Evolutionary conservation across 306 rosid species (phyloP).

Genomic region (Dryas octopetala): DNA sequence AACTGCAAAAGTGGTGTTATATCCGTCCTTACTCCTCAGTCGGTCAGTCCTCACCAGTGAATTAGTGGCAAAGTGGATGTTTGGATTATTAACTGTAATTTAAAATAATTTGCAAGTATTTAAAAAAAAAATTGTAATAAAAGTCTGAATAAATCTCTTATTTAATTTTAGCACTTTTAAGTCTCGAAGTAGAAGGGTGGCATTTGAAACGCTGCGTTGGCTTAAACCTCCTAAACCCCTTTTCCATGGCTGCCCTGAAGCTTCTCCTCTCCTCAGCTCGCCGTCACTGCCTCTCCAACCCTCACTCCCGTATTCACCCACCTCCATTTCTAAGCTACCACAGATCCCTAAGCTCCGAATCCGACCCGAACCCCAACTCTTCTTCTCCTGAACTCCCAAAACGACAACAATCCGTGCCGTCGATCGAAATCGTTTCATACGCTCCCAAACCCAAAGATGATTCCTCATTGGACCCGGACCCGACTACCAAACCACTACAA

Average conservation of each 20-base stretch:
- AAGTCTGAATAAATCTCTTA: no score
- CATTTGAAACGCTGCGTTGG: neutral
- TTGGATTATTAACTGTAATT: no score
- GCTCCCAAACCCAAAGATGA: constrained; percentile 57
- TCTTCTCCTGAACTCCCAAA: constrained; percentile 28
- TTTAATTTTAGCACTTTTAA: no score
- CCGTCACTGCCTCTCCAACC: constrained; percentile 52
- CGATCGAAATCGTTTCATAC: constrained; percentile 72
- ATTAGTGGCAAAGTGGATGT: no score
- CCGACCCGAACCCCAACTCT: constrained; percentile 33
- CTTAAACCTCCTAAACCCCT: constrained; percentile 40
- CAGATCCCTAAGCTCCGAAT: constrained; percentile 42
- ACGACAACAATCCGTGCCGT: constrained; percentile 34
- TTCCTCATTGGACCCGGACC: constrained; percentile 29
- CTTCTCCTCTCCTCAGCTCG: constrained; percentile 70
- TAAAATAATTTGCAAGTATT: no score
- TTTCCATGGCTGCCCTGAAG: constrained; percentile 65
- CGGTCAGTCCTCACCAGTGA: no score
- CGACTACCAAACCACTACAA: constrained; percentile 19
- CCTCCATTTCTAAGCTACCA: constrained; percentile 36
- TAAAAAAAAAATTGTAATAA: no score
- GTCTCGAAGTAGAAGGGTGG: neutral
- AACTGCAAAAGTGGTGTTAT: no score
- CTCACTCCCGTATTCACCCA: constrained; percentile 28
- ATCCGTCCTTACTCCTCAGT: no score